Evolutionary conservation across 352 stramenopile genomes (phyloP), one percentile per base, ranked within the genome.

Genomic region (Nothophytophthora sp.): DNA sequence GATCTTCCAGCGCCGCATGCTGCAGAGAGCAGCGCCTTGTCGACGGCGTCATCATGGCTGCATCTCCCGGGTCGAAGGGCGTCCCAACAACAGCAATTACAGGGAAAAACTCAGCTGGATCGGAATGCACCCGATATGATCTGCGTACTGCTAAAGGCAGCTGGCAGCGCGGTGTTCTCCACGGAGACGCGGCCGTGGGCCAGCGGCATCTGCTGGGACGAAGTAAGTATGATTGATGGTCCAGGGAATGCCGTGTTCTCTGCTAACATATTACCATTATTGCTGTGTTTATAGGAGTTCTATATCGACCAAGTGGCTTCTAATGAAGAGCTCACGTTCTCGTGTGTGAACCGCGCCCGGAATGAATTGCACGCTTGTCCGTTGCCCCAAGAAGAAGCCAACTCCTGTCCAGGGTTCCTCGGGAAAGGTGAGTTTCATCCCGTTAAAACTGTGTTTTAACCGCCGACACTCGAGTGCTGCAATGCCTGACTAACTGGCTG

Each of bases 401-500:
- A 30, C 35, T 37, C 56, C 2, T 87, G 65, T 18, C 54, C 69
- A 19, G 82, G 82, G 10, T 90, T 87, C 46, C 79, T 95, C 42
- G 85, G 81, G 20, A 89, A 83, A 90, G 81, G 81, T 90, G 35
- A 30, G 47, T 1, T 43, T n/a, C n/a, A n/a, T n/a, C n/a, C n/a
- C n/a, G 23, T 39, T 20, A 22, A 9, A 3, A 18, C 5, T 39
- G 19, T 16, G 12, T 39, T 20, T 39, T 39, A 20, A n/a, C n/a
- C n/a, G n/a, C 23, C n/a, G 16, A 38, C 18, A 30, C 18, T 33
- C 12, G 19, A 32, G 3, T 19, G 23, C 30, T 22, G 22, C 2
- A 16, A 35, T n/a, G n/a, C n/a, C n/a, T n/a, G n/a, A n/a, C n/a
- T n/a, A n/a, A n/a, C n/a, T n/a, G n/a, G n/a, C n/a, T n/a, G 12